phyloP scores from a whole-genome alignment of 2,329 filamentous ascomycete species.

The Tolypocladium nubicola region DNA sequence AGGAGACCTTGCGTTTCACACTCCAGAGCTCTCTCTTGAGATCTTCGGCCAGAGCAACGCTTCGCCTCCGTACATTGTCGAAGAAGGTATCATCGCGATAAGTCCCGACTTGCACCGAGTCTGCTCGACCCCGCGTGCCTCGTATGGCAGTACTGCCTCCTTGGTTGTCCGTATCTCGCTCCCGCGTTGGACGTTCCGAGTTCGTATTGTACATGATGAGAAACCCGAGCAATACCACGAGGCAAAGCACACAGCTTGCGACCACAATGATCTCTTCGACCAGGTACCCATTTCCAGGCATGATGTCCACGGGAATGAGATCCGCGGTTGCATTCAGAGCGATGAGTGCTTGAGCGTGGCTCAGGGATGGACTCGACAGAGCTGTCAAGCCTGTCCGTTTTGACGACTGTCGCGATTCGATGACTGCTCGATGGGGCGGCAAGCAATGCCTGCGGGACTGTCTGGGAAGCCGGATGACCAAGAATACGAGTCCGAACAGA shows the following conservation, averaged over 20 bases:
- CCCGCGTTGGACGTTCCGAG: background rate
- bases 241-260: background rate
- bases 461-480: too few species aligned
- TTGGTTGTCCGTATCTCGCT: too few species aligned
- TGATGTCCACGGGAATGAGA: background rate
- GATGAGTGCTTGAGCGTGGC: too few species aligned
- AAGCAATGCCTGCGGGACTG: too few species aligned
- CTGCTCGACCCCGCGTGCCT: background rate
- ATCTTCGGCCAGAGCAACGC: slow-evolving; percentile 13
- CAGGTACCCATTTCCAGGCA: background rate
- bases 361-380: too few species aligned
- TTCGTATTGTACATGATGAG: background rate
- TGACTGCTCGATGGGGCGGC: too few species aligned
- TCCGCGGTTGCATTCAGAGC: too few species aligned
- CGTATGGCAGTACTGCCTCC: too few species aligned
- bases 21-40: slow-evolving; percentile 12
- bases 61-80: slow-evolving; percentile 14
- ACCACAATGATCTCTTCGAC: background rate
- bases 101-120: background rate
- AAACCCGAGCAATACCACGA: background rate
- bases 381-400: too few species aligned
- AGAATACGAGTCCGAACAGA: too few species aligned
- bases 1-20: slow-evolving; percentile 10
- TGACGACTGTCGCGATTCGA: too few species aligned
- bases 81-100: slow-evolving; percentile 13